A percentile compares a stretch with the other conserved stretches of the same genome.
Evolutionary conservation across 768 basidiomycete species (phyloP).

Genomic region (Termitomyces sp.): DNA sequence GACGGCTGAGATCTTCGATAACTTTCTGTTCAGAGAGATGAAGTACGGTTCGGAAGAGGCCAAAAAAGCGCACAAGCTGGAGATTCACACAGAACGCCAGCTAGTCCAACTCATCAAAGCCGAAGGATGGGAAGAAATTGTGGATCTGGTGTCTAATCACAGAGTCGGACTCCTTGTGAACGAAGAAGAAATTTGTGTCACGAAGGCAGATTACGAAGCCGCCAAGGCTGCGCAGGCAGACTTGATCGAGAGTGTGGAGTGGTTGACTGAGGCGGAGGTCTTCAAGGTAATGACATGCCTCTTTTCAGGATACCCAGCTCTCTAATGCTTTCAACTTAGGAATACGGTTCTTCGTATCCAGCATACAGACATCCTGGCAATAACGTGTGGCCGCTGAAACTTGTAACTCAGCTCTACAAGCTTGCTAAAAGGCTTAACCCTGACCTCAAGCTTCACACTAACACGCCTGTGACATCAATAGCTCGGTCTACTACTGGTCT

Average conservation of each 20-base stretch:
- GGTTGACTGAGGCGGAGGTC: conserved; percentile 44
- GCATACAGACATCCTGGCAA: conserved; percentile 47
- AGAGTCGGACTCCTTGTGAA: conserved; percentile 48
- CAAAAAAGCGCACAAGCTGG: conserved; percentile 45
- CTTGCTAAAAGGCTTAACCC: conserved; percentile 27
- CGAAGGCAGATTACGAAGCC: conserved; percentile 42
- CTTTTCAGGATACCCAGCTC: neutral
- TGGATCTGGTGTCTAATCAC: conserved; percentile 61
- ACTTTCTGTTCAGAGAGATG: conserved; percentile 34
- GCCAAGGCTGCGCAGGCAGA: conserved; percentile 50
- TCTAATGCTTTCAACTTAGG: conserved; percentile 16
- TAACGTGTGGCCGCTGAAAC: conserved; percentile 79
- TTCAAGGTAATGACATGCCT: conserved; percentile 31
- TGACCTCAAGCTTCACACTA: conserved; percentile 59
- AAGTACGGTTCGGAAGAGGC: conserved; percentile 53
- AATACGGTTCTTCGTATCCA: conserved; percentile 45
- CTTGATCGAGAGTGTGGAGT: conserved; percentile 34
- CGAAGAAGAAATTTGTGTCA: conserved; percentile 32
- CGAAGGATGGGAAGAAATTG: conserved; percentile 36
- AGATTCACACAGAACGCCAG: conserved; percentile 46
- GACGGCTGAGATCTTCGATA: conserved; percentile 41
- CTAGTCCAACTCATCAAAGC: conserved; percentile 46
- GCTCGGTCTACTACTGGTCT: conserved; percentile 5
- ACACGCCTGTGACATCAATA: conserved; percentile 60
- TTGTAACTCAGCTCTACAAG: conserved; percentile 63